phyloP scores from a whole-genome alignment of 2,329 filamentous ascomycete species.

The Madurella fahalii region DNA sequence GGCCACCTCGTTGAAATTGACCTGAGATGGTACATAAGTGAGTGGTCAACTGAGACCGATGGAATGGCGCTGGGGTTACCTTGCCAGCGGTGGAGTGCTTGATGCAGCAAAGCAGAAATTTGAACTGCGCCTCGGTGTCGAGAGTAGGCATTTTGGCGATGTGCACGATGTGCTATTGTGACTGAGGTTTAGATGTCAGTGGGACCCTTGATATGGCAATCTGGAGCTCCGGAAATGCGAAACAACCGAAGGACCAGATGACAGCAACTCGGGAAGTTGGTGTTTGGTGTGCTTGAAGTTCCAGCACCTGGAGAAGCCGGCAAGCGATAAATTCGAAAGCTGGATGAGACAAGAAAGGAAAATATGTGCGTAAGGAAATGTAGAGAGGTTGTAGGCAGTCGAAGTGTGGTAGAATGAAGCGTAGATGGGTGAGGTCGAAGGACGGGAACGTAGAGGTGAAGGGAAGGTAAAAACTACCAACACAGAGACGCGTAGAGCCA shows the following conservation, averaged over 20 bases:
- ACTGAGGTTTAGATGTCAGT: background rate
- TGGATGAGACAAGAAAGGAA: too few relatives aligned
- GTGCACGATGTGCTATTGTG: background rate
- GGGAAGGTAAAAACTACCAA: too few relatives aligned
- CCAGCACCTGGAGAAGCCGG: too few relatives aligned
- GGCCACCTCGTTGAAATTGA: slow-evolving; percentile 63
- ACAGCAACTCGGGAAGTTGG: too few relatives aligned
- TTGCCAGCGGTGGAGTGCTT: slow-evolving; percentile 56
- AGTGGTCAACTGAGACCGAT: background rate
- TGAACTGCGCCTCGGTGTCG: slow-evolving; percentile 54
- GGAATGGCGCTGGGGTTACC: slow-evolving; percentile 36
- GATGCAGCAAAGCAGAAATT: slow-evolving; percentile 64
- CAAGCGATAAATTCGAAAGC: too few relatives aligned
- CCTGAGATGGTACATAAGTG: slow-evolving; percentile 37
- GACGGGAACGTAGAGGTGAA: too few relatives aligned
- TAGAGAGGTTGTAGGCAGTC: background rate
- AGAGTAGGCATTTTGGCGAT: slow-evolving; percentile 45
- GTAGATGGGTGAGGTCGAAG: too few relatives aligned
- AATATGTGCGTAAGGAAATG: background rate
- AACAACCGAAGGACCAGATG: too few relatives aligned
- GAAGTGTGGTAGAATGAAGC: too few relatives aligned
- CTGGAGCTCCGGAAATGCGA: too few relatives aligned
- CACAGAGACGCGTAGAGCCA: too few relatives aligned
- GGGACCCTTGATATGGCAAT: background rate
- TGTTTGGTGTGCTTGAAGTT: too few relatives aligned